phyloP scores from a whole-genome alignment of 2,329 filamentous ascomycete genomes.

The Aspergillus sp. region DNA sequence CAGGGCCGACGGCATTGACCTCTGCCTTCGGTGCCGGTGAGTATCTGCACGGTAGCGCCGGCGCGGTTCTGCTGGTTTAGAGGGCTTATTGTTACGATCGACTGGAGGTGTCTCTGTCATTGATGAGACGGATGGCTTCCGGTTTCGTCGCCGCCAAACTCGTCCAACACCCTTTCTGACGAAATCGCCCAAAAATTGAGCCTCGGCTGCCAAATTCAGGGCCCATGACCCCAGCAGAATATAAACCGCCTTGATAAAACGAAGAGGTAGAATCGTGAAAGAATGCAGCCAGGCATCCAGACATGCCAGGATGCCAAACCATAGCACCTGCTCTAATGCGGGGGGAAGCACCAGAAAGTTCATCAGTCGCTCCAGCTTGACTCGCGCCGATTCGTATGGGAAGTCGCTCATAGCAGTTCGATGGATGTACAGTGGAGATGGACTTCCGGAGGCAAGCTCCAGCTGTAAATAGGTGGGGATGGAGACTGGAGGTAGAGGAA shows the following conservation, averaged over 20 bases:
- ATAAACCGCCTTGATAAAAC: constrained; percentile 77
- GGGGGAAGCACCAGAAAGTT: constrained; percentile 84
- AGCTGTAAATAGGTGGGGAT: constrained; percentile 66
- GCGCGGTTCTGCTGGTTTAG: constrained; percentile 19
- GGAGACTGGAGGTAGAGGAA: constrained; percentile 63
- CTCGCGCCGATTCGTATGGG: constrained; percentile 86
- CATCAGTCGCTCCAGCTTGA: constrained; percentile 87
- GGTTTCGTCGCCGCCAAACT: constrained; percentile 65
- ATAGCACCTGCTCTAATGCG: constrained; percentile 78
- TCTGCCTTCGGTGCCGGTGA: constrained; percentile 64
- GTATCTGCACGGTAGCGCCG: constrained; percentile 30
- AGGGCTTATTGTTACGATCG: constrained; percentile 24
- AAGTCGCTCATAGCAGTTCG: constrained; percentile 57
- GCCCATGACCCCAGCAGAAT: constrained; percentile 78
- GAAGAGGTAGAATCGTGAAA: constrained; percentile 88
- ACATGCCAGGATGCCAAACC: constrained; percentile 87
- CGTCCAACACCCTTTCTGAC: constrained; percentile 78
- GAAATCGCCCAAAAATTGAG: constrained; percentile 69
- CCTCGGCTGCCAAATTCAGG: constrained; percentile 69
- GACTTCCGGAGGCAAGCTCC: constrained; percentile 60
- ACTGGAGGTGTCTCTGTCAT: constrained; percentile 5
- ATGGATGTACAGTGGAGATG: constrained; percentile 64
- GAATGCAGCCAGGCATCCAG: constrained; percentile 95
- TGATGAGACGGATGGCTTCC: constrained; percentile 10
- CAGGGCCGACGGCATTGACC: constrained; percentile 80